Conservation (phyloP, 768 basidiomycete species). For the Coprinellus aureogranulatus region DNA sequence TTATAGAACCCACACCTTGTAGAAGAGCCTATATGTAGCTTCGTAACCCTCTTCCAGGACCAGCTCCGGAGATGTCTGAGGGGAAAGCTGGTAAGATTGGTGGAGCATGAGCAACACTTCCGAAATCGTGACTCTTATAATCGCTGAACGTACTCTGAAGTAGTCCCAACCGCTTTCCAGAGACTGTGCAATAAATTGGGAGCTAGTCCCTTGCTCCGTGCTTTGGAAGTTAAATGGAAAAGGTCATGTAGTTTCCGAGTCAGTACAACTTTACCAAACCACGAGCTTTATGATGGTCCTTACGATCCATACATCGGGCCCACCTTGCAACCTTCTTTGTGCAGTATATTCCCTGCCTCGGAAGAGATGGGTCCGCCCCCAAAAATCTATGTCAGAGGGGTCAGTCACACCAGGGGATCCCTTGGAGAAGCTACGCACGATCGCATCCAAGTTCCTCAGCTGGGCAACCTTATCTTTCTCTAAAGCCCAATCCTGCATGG, state of each 20-base stretch:
- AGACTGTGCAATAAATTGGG: conserved; percentile 10
- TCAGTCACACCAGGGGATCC: not conserved
- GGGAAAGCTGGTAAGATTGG: not conserved
- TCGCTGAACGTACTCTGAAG: conserved; percentile 12
- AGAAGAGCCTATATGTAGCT: conserved; percentile 1
- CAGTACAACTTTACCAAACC: not conserved
- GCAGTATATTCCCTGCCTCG: conserved; percentile 20
- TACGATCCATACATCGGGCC: conserved; percentile 35
- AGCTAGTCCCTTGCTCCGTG: conserved; percentile 18
- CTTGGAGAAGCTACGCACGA: conserved; percentile 12
- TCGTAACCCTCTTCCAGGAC: conserved; percentile 4
- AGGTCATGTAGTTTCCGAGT: not conserved
- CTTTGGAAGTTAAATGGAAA: too few relatives aligned
- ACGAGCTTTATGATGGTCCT: conserved; percentile 6
- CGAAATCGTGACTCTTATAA: too few relatives aligned
- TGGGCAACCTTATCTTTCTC: conserved; percentile 12
- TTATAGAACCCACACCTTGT: too few relatives aligned
- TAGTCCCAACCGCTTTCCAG: conserved; percentile 13
- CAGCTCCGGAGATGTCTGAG: conserved; percentile 7
- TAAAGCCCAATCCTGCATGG: conserved; percentile 26
- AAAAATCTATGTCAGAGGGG: conserved; percentile 19
- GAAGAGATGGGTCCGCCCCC: conserved; percentile 25
- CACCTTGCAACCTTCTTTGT: conserved; percentile 18
- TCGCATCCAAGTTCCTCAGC: conserved; percentile 17
- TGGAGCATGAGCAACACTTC: too few relatives aligned